Evolutionary conservation across 2,329 filamentous ascomycete genomes (phyloP).

Genomic region (Fusarium nematophilum): DNA sequence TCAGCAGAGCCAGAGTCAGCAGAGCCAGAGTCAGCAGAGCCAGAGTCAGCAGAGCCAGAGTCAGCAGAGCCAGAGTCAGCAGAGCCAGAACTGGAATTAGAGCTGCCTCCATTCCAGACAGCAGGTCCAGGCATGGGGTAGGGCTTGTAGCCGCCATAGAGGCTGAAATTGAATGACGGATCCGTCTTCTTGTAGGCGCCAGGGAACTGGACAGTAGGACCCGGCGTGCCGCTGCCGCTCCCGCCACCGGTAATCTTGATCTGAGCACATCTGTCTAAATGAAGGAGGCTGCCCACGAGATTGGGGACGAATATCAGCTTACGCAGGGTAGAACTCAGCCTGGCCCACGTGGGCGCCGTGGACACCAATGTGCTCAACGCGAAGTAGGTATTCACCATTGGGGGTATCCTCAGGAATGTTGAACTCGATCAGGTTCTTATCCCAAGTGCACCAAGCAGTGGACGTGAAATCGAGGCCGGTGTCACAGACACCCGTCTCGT

Average conservation of each 20-base stretch:
- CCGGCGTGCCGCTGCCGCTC: slow-evolving; percentile 29
- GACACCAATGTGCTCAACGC: slow-evolving; percentile 49
- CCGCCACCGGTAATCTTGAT: slow-evolving; percentile 35
- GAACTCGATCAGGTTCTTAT: slow-evolving; percentile 43
- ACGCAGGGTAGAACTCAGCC: slow-evolving; percentile 36
- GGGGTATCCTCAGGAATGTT: slow-evolving; percentile 50
- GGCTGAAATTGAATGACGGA: slow-evolving; percentile 37
- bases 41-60: neutral
- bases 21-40: no score
- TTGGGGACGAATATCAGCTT: neutral
- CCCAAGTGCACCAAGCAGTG: slow-evolving; percentile 39
- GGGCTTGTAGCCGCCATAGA: slow-evolving; percentile 34
- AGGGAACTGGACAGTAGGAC: slow-evolving; percentile 45
- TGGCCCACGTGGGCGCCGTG: slow-evolving; percentile 40
- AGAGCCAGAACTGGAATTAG: neutral
- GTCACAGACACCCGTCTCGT: slow-evolving; percentile 38
- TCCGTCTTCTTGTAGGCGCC: slow-evolving; percentile 45
- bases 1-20: no score
- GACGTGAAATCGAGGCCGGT: slow-evolving; percentile 31
- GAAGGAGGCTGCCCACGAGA: no score
- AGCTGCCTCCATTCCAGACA: slow-evolving; percentile 23
- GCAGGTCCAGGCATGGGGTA: slow-evolving; percentile 37
- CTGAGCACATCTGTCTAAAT: slow-evolving; percentile 32
- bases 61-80: neutral
- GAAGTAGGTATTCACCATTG: slow-evolving; percentile 52